Evolutionary conservation across 129 eudicot species (phyloP), one percentile per base, ranked within the genome.

Genomic region (Chrysanthemum seticuspe): DNA sequence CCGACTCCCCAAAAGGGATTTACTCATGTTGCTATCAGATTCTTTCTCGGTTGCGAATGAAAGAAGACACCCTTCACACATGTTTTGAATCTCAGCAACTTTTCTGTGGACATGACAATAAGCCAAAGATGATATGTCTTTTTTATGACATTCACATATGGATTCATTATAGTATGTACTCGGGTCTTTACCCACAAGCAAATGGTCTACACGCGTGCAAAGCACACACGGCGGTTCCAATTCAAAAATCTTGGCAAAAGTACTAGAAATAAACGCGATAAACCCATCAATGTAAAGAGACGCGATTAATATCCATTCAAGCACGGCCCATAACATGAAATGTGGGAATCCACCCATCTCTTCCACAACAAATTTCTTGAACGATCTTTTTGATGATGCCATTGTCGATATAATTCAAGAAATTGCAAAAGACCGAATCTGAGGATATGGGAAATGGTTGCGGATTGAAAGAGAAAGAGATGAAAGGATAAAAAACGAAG

Each of bases 61-160:
- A 18, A 91, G 90, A 40, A 91, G 97, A 74, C 99, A 91, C 2
- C 91, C 92, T 16, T 88, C 94, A 23, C 99, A 91, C 99, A 95
- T 88, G 80, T 50, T 81, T 13, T 86, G 83, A 7, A 90, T 83
- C 55, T 91, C 87, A 0, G 97, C 83, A 23, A 95, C 87, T 61
- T 85, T 91, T 62, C 88, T 78, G 48, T 91, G 99, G 56, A 85
- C 88, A 68, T 85, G 86, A 73, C 99, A 95, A 78, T 79, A 95
- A 4, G 99, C 99, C 48, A 95, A 88, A 50, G 92, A 79, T 4
- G 99, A 95, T 9, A 95, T 81, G 65, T 88, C 88, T 76, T 79
- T 88, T 80, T 88, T 88, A 76, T 95, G 99, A 51, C 70, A 83
- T 45, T 91, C 97, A 12, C 99, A 95, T 21, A 95, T 74, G n/a